Base-by-base conservation (phyloP, 2,329 filamentous ascomycete species). In the Cladosporium sp. region DNA sequence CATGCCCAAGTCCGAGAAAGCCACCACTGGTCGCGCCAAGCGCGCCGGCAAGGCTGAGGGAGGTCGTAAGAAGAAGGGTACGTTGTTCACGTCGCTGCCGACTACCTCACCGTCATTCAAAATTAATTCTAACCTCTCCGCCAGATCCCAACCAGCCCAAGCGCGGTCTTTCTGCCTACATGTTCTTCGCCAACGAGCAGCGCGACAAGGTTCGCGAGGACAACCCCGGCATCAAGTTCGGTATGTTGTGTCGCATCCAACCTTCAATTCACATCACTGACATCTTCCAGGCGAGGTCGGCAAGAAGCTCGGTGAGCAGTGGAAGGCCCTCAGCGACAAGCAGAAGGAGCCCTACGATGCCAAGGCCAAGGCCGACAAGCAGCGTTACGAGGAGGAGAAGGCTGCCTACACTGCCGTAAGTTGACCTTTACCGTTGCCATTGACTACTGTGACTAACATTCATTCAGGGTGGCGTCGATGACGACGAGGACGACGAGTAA, bases 111-210 rank as follows among this genome's bases (percentile, higher is more conserved):
- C n/a, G 21, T 59, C 65, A 11, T 36, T 38, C 47, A 0, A n/a
- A 2, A n/a, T 18, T 8, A 15, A 51, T 59, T 36, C 71, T 72
- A 59, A 74, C 71, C 59, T 24, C 18, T 47, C 14, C 8, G 5
- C 36, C 75, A 96, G 93, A 97, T 83, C 93, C 93, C 82, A 97
- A 97, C 83, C 94, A 93, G 68, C 95, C 95, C 80, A 99, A 98
- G 93, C 93, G 95, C 83, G 95, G 94, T 85, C 92, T 99, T 60
- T 98, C 95, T 64, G 95, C 95, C 71, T 99, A 99, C 89, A 99
- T 99, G 95, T 98, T 98, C 90, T 99, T 98, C 81, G 95, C 95
- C 88, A 98, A 98, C 79, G 95, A 98, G 84, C 92, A 97, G 84
- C 93, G 95, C 75, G 94, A 98, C 79, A 96, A 95, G 81, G 95